phyloP scores from a whole-genome alignment of 805 yeast species.

The Starmerella davenportii region DNA sequence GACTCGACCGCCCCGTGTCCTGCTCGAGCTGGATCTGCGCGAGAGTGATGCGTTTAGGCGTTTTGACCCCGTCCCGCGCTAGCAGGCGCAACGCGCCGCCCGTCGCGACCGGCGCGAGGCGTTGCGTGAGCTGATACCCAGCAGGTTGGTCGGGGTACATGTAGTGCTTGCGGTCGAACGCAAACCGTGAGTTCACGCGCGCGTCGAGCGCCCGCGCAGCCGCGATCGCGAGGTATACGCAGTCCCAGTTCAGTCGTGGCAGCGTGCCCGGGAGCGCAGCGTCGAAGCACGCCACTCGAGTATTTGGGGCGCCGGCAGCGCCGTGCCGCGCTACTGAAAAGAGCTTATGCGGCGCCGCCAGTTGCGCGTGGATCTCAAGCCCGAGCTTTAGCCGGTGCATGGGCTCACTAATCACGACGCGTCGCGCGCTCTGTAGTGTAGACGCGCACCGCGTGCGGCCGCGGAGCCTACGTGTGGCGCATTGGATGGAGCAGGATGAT shows the following conservation, averaged over 20 bases:
- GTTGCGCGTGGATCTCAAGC: conserved; percentile 82
- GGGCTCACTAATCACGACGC: too few relatives aligned
- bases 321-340: conserved; percentile 36
- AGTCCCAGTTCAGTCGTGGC: conserved; percentile 62
- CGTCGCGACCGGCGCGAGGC: conserved; percentile 56
- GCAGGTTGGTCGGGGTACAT: conserved; percentile 92
- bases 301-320: conserved; percentile 39
- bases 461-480: too few relatives aligned
- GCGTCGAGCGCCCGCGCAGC: conserved; percentile 57
- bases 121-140: conserved; percentile 92
- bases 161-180: conserved; percentile 88
- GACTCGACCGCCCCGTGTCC: conserved; percentile 72
- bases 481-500: too few relatives aligned
- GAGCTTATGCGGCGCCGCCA: conserved; percentile 53
- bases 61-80: conserved; percentile 29
- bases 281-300: conserved; percentile 60
- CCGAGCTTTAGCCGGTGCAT: conserved; percentile 50
- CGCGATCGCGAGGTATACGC: conserved; percentile 48
- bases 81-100: conserved; percentile 41
- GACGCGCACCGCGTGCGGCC: too few relatives aligned
- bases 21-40: conserved; percentile 84
- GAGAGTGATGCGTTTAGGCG: conserved; percentile 26
- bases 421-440: too few relatives aligned
- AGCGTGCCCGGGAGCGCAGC: conserved; percentile 84
- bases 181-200: conserved; percentile 34